Conservation (phyloP, 179 eudicot genomes). For the Beta macrorhiza region DNA sequence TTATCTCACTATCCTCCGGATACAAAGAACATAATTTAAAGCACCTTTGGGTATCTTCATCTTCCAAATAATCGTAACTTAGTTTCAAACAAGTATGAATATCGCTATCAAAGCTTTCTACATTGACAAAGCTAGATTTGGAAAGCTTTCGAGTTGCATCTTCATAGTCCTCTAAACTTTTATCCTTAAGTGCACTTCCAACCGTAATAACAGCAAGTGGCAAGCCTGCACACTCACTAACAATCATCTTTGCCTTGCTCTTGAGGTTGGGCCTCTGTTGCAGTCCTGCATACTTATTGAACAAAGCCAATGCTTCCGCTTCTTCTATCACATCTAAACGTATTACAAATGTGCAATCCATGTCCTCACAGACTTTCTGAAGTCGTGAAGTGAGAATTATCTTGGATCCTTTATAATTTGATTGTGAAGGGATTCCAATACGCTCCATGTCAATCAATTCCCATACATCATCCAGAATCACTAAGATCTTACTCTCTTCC, state of each 20-base stretch:
- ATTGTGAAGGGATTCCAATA: neutral
- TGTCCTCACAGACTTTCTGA: neutral
- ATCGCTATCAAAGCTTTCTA: slow-evolving; percentile 6
- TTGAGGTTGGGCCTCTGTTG: neutral
- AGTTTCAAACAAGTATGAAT: slow-evolving; percentile 3
- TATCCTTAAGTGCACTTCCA: slow-evolving; percentile 15
- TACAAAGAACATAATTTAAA: slow-evolving; percentile 5
- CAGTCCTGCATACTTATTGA: neutral
- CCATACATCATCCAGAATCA: slow-evolving; percentile 19
- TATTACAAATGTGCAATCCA: neutral
- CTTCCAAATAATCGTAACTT: slow-evolving; percentile 17
- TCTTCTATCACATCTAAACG: neutral
- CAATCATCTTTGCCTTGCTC: slow-evolving; percentile 1
- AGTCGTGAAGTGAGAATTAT: slow-evolving; percentile 8
- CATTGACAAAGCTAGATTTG: neutral
- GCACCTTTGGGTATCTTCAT: slow-evolving; percentile 8
- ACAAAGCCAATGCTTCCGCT: neutral
- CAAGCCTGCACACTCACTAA: slow-evolving; percentile 13
- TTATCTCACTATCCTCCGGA: slow-evolving; percentile 9
- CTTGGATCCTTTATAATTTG: neutral
- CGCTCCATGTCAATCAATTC: neutral
- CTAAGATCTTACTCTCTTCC: neutral
- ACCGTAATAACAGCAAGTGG: slow-evolving; percentile 17
- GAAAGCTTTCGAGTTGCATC: slow-evolving; percentile 12
- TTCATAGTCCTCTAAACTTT: neutral